Conservation (phyloP, 192 early-diverging fungal species). For the Paraglomus brasilianum region DNA sequence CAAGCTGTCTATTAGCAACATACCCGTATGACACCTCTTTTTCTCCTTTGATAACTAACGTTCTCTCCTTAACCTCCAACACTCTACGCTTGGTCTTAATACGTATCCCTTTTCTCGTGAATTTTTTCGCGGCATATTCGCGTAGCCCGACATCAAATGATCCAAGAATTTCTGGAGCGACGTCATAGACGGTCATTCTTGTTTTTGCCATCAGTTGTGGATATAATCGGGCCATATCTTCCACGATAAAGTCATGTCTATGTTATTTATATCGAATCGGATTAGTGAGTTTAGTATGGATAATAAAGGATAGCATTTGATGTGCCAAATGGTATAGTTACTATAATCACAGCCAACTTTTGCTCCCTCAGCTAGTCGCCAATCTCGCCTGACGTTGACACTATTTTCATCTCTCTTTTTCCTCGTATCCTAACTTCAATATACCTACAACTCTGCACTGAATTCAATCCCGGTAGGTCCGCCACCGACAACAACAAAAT, state of each 20-base stretch:
- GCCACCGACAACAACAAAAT: slow-evolving; percentile 86
- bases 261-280: background rate
- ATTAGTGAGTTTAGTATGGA: too few species aligned
- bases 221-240: slow-evolving; percentile 76
- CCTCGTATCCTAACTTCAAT: background rate
- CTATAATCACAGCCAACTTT: too few species aligned
- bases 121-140: slow-evolving; percentile 72
- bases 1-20: too few species aligned
- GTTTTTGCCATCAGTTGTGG: slow-evolving; percentile 60
- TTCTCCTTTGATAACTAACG: slow-evolving; percentile 52
- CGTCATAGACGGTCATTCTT: slow-evolving; percentile 73
- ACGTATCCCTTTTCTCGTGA: slow-evolving; percentile 73
- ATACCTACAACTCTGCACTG: slow-evolving; percentile 62
- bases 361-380: background rate
- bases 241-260: slow-evolving; percentile 74
- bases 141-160: slow-evolving; percentile 73
- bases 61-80: slow-evolving; percentile 54
- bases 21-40: slow-evolving; percentile 30
- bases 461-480: slow-evolving; percentile 83
- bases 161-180: slow-evolving; percentile 74
- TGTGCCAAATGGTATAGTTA: too few species aligned
- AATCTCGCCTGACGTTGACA: background rate
- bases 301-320: too few species aligned
- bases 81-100: slow-evolving; percentile 67
- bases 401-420: background rate